phyloP scores from a whole-genome alignment of 2,329 filamentous ascomycete species.

The Aspergillus sp. region DNA sequence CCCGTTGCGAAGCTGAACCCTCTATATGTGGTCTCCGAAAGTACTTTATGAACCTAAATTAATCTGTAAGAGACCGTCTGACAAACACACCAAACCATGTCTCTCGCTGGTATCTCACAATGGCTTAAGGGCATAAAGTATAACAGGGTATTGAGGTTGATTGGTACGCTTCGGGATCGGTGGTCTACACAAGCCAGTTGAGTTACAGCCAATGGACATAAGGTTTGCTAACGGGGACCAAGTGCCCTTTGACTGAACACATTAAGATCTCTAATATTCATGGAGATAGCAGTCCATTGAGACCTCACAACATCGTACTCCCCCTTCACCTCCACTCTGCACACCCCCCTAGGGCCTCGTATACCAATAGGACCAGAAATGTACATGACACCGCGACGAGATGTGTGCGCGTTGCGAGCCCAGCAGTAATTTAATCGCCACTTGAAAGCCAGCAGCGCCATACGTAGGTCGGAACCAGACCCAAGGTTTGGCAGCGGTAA shows the following conservation, averaged over 20 bases:
- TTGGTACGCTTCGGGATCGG: background rate
- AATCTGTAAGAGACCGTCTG: too few species aligned
- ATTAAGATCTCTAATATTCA: slow-evolving; percentile 36
- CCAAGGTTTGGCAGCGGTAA: slow-evolving; percentile 37
- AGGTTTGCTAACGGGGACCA: slow-evolving; percentile 15
- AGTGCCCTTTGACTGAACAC: slow-evolving; percentile 31
- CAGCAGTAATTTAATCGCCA: slow-evolving; percentile 29
- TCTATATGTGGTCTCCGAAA: too few species aligned
- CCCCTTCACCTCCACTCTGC: slow-evolving; percentile 38
- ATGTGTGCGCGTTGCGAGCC: slow-evolving; percentile 22
- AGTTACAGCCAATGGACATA: background rate
- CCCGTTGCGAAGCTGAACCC: too few species aligned
- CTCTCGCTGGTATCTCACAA: background rate
- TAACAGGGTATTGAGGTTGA: too few species aligned
- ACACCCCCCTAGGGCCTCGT: slow-evolving; percentile 36
- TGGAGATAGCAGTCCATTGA: slow-evolving; percentile 33
- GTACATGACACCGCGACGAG: slow-evolving; percentile 37
- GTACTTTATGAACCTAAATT: too few species aligned
- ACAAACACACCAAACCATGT: too few species aligned
- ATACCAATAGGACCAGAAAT: slow-evolving; percentile 38
- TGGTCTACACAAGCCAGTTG: background rate
- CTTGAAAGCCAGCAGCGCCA: slow-evolving; percentile 37
- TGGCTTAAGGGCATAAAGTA: background rate
- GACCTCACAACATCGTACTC: slow-evolving; percentile 38
- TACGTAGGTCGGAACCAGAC: slow-evolving; percentile 37